These are phyloP conservation scores for Aureobasidium sp. DNA, from an alignment of 2,329 filamentous ascomycete genomes.

Conservation along the genomic window DNA sequence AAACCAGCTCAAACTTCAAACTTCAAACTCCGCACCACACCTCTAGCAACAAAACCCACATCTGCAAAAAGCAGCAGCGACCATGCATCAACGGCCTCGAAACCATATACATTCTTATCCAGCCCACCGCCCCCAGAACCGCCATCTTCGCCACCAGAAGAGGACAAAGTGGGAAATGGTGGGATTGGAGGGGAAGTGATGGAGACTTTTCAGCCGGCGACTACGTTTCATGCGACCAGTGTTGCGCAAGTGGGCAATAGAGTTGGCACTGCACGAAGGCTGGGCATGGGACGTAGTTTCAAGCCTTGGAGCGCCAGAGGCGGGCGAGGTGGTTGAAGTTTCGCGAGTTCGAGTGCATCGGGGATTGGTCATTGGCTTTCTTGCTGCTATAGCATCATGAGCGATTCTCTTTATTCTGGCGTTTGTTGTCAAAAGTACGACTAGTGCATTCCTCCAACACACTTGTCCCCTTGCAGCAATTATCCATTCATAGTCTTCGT, in stretches of 20 bases:
- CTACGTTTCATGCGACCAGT: conserved; percentile 39
- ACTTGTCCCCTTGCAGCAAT: too few species aligned
- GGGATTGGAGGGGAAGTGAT: background rate
- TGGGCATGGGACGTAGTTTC: conserved; percentile 45
- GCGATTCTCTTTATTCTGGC: too few species aligned
- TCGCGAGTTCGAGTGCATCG: too few species aligned
- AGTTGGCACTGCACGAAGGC: conserved; percentile 30
- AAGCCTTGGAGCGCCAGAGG: conserved; percentile 40
- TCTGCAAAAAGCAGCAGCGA: background rate
- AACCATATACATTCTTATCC: conserved; percentile 43
- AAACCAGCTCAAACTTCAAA: background rate
- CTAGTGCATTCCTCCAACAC: too few species aligned
- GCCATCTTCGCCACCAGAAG: conserved; percentile 19
- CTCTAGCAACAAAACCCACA: conserved; percentile 28
- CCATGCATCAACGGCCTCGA: conserved; percentile 23
- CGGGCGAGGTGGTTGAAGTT: background rate
- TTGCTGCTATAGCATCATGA: too few species aligned
- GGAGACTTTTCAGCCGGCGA: conserved; percentile 30
- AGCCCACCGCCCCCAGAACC: conserved; percentile 34
- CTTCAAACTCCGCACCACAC: conserved; percentile 28
- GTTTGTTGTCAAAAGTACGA: too few species aligned
- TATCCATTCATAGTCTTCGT: background rate
- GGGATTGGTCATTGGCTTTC: too few species aligned
- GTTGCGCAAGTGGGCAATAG: conserved; percentile 29
- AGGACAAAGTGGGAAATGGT: background rate